Percentiles rank a stretch among this genome's conserved stretches.
Conservation (phyloP, 1,284 basidiomycete species). For the Trametes versicolor region DNA sequence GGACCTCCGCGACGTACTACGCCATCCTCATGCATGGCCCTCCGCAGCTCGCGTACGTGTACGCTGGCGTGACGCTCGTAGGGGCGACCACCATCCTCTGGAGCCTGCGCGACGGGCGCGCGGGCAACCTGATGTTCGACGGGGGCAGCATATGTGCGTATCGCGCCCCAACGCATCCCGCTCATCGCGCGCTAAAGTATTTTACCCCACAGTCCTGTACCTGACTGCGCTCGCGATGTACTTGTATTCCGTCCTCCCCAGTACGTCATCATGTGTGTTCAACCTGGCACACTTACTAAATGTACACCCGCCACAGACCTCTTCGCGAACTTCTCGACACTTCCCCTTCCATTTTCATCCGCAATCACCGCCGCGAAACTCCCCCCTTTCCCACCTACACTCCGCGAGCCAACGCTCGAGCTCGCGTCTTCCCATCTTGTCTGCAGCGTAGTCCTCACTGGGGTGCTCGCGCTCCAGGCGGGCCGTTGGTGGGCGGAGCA, state of each 20-base stretch:
- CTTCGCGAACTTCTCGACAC: conserved; percentile 60
- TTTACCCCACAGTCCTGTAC: conserved; percentile 67
- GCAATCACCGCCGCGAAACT: conserved; percentile 29
- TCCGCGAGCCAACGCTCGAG: conserved; percentile 71
- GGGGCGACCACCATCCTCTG: conserved; percentile 75
- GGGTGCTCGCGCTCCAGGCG: conserved; percentile 80
- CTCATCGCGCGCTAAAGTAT: conserved; percentile 13
- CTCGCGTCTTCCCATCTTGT: conserved; percentile 84
- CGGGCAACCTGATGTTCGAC: conserved; percentile 88
- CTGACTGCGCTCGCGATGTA: conserved; percentile 74
- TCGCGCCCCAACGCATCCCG: conserved; percentile 10
- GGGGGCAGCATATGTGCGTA: conserved; percentile 82
- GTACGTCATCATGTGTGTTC: conserved; percentile 54
- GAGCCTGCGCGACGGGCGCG: conserved; percentile 79
- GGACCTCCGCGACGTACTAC: conserved; percentile 83
- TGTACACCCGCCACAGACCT: conserved; percentile 53
- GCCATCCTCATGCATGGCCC: conserved; percentile 76
- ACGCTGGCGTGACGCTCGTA: conserved; percentile 61
- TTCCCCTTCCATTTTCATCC: conserved; percentile 51
- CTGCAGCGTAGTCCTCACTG: conserved; percentile 84
- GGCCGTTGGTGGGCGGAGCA: conserved; percentile 84
- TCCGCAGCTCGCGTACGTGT: conserved; percentile 59
- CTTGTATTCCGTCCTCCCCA: conserved; percentile 75
- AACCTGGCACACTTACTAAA: not conserved
- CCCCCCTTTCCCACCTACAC: conserved; percentile 44